A percentile compares a stretch with the other conserved stretches of the same genome.
Evolutionary conservation across 768 basidiomycete genomes (phyloP).

Genomic region (Trametes meyenii): DNA sequence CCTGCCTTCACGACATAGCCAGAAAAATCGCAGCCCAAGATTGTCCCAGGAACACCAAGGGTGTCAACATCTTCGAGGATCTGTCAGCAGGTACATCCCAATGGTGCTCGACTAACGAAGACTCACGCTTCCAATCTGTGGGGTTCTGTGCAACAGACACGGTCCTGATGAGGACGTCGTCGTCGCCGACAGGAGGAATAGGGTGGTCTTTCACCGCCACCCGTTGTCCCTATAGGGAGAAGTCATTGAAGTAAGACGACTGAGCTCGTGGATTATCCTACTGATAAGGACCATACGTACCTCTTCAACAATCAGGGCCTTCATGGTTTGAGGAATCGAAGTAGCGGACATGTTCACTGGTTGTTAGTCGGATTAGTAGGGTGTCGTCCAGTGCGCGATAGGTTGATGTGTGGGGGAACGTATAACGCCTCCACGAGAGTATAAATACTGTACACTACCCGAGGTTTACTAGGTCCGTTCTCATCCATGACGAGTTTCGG

Average conservation of each 20-base stretch:
- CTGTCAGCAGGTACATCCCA: not conserved
- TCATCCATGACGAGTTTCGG: not conserved
- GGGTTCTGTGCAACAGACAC: constrained; percentile 24
- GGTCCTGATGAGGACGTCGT: constrained; percentile 26
- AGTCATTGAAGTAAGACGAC: not conserved
- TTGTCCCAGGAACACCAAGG: constrained; percentile 14
- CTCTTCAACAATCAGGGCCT: constrained; percentile 28
- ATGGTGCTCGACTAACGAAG: not conserved
- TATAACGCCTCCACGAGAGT: too few species aligned
- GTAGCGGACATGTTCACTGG: not conserved
- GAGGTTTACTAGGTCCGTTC: too few species aligned
- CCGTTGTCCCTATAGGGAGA: constrained; percentile 5
- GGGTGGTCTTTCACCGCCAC: constrained; percentile 20
- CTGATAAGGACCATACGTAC: not conserved
- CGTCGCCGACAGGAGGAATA: constrained; percentile 22
- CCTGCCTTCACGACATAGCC: constrained; percentile 30
- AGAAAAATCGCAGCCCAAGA: constrained; percentile 33
- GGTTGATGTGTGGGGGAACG: not conserved
- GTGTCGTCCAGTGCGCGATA: not conserved
- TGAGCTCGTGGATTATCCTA: too few species aligned
- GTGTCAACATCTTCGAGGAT: constrained; percentile 12
- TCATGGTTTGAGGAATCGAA: constrained; percentile 28
- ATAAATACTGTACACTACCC: too few species aligned
- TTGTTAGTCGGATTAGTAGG: not conserved
- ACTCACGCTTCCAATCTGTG: constrained; percentile 26